Conservation (phyloP, 805 yeast genomes). For the Barnettozyma californica region DNA sequence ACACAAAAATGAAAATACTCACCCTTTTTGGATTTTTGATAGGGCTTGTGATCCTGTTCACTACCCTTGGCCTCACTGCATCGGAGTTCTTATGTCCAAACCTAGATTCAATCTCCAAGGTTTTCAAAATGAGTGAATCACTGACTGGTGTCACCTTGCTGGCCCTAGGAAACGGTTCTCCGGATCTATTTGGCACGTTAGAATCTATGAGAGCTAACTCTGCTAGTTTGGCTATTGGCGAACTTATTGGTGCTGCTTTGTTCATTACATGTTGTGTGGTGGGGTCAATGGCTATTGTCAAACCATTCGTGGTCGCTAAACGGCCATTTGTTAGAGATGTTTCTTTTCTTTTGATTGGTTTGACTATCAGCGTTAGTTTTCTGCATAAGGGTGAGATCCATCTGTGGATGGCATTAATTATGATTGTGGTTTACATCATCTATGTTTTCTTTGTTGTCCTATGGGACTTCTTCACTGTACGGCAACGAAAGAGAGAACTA, state of each 20-base stretch:
- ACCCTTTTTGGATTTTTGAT: slow-evolving; percentile 2
- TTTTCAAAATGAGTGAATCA: slow-evolving; percentile 65
- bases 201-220: slow-evolving; percentile 72
- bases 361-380: slow-evolving; percentile 45
- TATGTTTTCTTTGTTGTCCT: slow-evolving; percentile 50
- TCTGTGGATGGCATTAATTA: slow-evolving; percentile 46
- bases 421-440: slow-evolving; percentile 49
- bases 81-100: slow-evolving; percentile 83
- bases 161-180: slow-evolving; percentile 90
- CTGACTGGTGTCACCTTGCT: slow-evolving; percentile 82
- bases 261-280: slow-evolving; percentile 80
- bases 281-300: slow-evolving; percentile 69
- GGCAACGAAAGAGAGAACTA: slow-evolving; percentile 15
- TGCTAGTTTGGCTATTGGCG: slow-evolving; percentile 79
- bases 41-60: slow-evolving; percentile 41
- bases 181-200: slow-evolving; percentile 82
- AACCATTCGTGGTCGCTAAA: slow-evolving; percentile 57
- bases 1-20: slow-evolving; percentile 3
- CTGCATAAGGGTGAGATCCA: slow-evolving; percentile 56
- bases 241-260: slow-evolving; percentile 85
- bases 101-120: slow-evolving; percentile 58
- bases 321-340: slow-evolving; percentile 41
- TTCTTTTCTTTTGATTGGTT: slow-evolving; percentile 44
- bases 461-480: slow-evolving; percentile 21
- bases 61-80: slow-evolving; percentile 73